phyloP scores from a whole-genome alignment of 2,329 filamentous ascomycete species.

The Rhynchosporium secalis region DNA sequence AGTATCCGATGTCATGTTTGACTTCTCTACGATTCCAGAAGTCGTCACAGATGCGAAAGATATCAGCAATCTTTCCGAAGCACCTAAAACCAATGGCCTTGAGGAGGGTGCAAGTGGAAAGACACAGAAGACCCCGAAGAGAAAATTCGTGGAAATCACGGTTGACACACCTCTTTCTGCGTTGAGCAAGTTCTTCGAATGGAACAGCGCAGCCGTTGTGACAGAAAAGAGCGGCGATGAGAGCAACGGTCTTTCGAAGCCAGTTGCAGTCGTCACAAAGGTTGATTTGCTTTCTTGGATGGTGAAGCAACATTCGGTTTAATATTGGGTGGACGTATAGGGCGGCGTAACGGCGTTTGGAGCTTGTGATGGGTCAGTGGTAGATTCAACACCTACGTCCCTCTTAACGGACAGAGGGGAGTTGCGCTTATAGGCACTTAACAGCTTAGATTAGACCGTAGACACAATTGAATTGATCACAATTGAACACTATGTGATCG shows the following conservation, averaged over 20 bases:
- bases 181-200: slow-evolving; percentile 92
- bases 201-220: slow-evolving; percentile 94
- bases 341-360: slow-evolving; percentile 14
- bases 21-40: slow-evolving; percentile 85
- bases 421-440: slow-evolving; percentile 16
- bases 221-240: slow-evolving; percentile 67
- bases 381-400: slow-evolving; percentile 29
- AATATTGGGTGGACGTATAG: background rate
- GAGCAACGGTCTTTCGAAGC: slow-evolving; percentile 61
- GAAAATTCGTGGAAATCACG: slow-evolving; percentile 92
- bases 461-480: too few species aligned
- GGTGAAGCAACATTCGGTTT: slow-evolving; percentile 60
- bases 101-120: slow-evolving; percentile 37
- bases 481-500: too few species aligned
- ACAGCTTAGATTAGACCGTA: slow-evolving; percentile 7
- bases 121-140: slow-evolving; percentile 49
- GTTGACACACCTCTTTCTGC: slow-evolving; percentile 80
- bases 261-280: slow-evolving; percentile 91
- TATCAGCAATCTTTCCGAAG: slow-evolving; percentile 45
- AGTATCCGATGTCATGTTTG: slow-evolving; percentile 92
- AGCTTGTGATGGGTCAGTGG: slow-evolving; percentile 4
- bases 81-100: slow-evolving; percentile 38
- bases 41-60: slow-evolving; percentile 85
- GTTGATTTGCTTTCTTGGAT: slow-evolving; percentile 93
- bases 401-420: slow-evolving; percentile 6